Conservation (phyloP, 345 rosid species). For the Acer negundo region DNA sequence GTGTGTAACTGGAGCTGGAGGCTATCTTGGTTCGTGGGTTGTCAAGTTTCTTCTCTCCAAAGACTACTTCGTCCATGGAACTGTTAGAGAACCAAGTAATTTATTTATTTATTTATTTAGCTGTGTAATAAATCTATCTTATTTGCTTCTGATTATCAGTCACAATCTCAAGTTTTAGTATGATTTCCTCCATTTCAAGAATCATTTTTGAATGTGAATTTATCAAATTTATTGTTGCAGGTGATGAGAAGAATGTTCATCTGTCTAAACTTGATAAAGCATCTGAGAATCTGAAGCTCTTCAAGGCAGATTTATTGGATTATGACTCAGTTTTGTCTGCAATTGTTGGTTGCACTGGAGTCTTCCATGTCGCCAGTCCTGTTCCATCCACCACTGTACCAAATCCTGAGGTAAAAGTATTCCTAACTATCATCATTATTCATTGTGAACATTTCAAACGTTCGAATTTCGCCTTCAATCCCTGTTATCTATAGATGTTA, state of each 20-base stretch:
- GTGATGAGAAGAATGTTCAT: conserved; percentile 53
- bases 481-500: too few relatives aligned
- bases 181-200: too few relatives aligned
- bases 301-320: conserved; percentile 66
- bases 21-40: conserved; percentile 65
- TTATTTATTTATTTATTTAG: too few relatives aligned
- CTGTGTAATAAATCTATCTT: background rate
- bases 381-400: conserved; percentile 50
- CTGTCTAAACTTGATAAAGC: conserved; percentile 51
- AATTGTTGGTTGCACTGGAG: conserved; percentile 55
- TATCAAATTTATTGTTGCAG: conserved; percentile 19
- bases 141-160: background rate
- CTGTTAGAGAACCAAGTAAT: conserved; percentile 59
- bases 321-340: conserved; percentile 49
- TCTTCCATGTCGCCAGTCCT: conserved; percentile 74
- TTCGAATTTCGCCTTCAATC: too few relatives aligned
- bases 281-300: conserved; percentile 55
- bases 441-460: too few relatives aligned
- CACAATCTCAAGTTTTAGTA: background rate
- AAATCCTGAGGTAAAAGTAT: conserved; percentile 39
- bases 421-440: too few relatives aligned
- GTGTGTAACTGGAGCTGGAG: conserved; percentile 81
- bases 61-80: conserved; percentile 58
- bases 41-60: conserved; percentile 61
- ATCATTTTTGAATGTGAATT: too few relatives aligned